These are phyloP conservation scores for Mucor indicus DNA, from an alignment of 371 early-diverging fungal genomes.

Conservation along the genomic window DNA sequence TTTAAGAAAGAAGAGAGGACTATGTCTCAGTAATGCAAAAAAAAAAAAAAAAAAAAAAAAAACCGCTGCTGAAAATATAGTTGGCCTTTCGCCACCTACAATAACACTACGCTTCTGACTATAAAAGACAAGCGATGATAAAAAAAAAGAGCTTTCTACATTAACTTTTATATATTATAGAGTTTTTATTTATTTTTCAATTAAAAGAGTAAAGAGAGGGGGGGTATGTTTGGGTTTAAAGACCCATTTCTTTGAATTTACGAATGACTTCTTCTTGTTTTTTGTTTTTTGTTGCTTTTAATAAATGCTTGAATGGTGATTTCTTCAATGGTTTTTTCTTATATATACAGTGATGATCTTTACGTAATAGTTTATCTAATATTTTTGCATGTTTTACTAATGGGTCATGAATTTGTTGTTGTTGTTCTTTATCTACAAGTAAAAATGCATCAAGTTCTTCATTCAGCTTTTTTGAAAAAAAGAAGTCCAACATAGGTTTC, in stretches of 20 bases:
- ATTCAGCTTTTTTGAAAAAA: constrained; percentile 11
- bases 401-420: background rate
- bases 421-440: background rate
- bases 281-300: constrained; percentile 7
- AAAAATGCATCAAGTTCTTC: constrained; percentile 7
- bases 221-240: too few species aligned
- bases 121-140: too few species aligned
- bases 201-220: background rate
- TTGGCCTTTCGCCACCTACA: too few species aligned
- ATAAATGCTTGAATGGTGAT: background rate
- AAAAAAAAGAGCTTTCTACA: too few species aligned
- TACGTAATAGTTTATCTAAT: constrained; percentile 16
- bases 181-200: too few species aligned
- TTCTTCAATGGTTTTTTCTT: background rate
- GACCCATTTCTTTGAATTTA: constrained; percentile 26
- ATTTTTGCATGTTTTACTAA: constrained; percentile 13
- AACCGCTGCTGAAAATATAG: too few species aligned
- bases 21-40: too few species aligned
- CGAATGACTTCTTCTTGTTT: constrained; percentile 11
- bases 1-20: too few species aligned
- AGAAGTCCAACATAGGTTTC: constrained; percentile 18
- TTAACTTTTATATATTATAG: too few species aligned
- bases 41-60: too few species aligned
- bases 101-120: too few species aligned
- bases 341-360: constrained; percentile 1